These are phyloP conservation scores for Limnanthes douglasii DNA, from an alignment of 345 rosid genomes.

Conservation along the genomic window DNA sequence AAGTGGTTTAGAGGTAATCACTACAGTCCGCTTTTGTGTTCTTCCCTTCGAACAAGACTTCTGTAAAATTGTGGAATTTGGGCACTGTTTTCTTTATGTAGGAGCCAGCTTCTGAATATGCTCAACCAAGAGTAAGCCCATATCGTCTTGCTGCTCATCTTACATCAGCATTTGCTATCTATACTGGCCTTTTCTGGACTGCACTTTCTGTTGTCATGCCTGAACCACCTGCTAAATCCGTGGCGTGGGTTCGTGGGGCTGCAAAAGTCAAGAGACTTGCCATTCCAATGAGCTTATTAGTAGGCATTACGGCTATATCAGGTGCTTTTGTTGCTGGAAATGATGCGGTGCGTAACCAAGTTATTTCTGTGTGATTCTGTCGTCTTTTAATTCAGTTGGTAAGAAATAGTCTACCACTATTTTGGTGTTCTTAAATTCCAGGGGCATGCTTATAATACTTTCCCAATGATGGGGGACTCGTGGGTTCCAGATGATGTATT, in stretches of 20 bases:
- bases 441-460: slow-evolving; percentile 88
- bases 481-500: slow-evolving; percentile 84
- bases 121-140: slow-evolving; percentile 90
- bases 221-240: slow-evolving; percentile 83
- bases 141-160: slow-evolving; percentile 91
- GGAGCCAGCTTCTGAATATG: slow-evolving; percentile 87
- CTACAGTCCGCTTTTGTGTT: not conserved
- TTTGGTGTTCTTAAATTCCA: slow-evolving; percentile 8
- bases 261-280: slow-evolving; percentile 75
- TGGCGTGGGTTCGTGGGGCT: slow-evolving; percentile 74
- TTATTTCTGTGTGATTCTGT: not conserved
- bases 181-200: slow-evolving; percentile 88
- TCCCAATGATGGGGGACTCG: slow-evolving; percentile 84
- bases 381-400: not conserved
- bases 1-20: slow-evolving; percentile 85
- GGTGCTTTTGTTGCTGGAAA: slow-evolving; percentile 99
- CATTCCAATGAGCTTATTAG: slow-evolving; percentile 67
- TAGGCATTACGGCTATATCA: slow-evolving; percentile 74
- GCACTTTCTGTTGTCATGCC: slow-evolving; percentile 90
- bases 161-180: slow-evolving; percentile 86
- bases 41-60: not conserved
- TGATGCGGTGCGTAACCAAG: slow-evolving; percentile 54
- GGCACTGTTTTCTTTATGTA: slow-evolving; percentile 12
- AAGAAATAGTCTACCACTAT: not conserved
- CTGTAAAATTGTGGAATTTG: slow-evolving; percentile 4